Evolutionary conservation across 108 stramenopile species (phyloP).

Genomic region (Cylindrotheca fusiformis): DNA sequence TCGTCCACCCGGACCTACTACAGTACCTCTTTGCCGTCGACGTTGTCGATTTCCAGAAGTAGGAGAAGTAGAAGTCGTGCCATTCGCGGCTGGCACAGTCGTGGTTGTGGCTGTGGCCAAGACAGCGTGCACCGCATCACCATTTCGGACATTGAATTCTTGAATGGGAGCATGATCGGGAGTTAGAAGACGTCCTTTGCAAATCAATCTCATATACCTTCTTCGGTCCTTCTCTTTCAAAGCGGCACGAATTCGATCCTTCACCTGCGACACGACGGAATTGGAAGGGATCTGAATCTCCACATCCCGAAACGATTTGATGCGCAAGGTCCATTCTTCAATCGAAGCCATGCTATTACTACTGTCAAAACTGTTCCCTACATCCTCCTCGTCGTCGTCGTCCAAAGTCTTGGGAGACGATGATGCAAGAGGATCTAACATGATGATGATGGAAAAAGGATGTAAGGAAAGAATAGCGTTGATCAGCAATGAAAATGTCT

Average conservation of each 20-base stretch:
- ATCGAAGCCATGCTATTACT: not conserved
- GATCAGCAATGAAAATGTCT: too few species aligned
- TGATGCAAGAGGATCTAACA: too few species aligned
- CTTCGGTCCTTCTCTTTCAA: slow-evolving; percentile 4
- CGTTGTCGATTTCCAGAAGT: not conserved
- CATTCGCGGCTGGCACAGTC: slow-evolving; percentile 4
- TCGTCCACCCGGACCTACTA: slow-evolving; percentile 50
- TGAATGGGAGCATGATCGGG: slow-evolving; percentile 57
- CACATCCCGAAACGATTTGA: slow-evolving; percentile 27
- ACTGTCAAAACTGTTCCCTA: not conserved
- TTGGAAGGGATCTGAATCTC: slow-evolving; percentile 8
- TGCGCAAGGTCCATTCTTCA: slow-evolving; percentile 6
- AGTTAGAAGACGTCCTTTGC: slow-evolving; percentile 67
- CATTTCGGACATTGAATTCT: slow-evolving; percentile 46
- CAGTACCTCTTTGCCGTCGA: slow-evolving; percentile 39
- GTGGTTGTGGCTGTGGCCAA: slow-evolving; percentile 34
- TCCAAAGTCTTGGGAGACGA: too few species aligned
- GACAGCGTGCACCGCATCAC: slow-evolving; percentile 75
- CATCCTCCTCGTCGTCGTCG: too few species aligned
- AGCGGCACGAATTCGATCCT: slow-evolving; percentile 20
- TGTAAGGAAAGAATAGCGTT: too few species aligned
- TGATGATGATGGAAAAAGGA: too few species aligned
- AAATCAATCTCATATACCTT: slow-evolving; percentile 70
- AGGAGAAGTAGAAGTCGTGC: not conserved
- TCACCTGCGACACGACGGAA: slow-evolving; percentile 22